A percentile compares a stretch with the other conserved stretches of the same genome.
Conservation (phyloP, 2,329 filamentous ascomycete species). For the Scytalidium lignicola region DNA sequence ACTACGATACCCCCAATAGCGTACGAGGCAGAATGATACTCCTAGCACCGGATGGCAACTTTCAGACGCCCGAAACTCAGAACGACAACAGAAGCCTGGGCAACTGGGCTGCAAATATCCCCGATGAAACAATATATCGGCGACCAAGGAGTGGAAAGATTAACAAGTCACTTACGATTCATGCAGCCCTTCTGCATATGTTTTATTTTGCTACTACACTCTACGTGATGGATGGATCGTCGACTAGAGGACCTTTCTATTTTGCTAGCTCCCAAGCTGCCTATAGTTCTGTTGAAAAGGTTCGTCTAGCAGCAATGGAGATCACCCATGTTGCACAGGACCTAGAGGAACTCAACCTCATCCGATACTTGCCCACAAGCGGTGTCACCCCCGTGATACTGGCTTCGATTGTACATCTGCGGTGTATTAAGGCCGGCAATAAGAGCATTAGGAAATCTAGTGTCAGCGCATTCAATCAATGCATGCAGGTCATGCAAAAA, state of each 20-base stretch:
- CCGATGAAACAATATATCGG: neutral
- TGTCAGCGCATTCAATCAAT: slow-evolving; percentile 60
- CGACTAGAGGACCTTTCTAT: neutral
- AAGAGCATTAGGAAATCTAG: neutral
- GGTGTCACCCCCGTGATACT: neutral
- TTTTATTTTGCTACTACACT: neutral
- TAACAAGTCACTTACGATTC: neutral
- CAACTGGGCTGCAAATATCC: neutral
- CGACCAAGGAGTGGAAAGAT: neutral
- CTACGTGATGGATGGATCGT: neutral
- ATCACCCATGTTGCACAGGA: neutral
- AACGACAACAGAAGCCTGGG: neutral
- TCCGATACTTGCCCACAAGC: neutral
- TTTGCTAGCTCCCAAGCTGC: neutral
- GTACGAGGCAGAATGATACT: neutral
- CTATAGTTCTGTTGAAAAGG: neutral
- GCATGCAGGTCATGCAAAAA: slow-evolving; percentile 83
- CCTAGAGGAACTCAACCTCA: neutral
- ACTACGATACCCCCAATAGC: neutral
- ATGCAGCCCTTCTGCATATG: neutral
- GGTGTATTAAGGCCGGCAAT: neutral
- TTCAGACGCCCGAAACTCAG: neutral
- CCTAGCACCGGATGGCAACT: neutral
- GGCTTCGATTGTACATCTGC: neutral
- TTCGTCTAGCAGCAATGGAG: neutral